Conservation (phyloP, 1,139 yeast genomes). For the Arxiozyma heterogenica region DNA sequence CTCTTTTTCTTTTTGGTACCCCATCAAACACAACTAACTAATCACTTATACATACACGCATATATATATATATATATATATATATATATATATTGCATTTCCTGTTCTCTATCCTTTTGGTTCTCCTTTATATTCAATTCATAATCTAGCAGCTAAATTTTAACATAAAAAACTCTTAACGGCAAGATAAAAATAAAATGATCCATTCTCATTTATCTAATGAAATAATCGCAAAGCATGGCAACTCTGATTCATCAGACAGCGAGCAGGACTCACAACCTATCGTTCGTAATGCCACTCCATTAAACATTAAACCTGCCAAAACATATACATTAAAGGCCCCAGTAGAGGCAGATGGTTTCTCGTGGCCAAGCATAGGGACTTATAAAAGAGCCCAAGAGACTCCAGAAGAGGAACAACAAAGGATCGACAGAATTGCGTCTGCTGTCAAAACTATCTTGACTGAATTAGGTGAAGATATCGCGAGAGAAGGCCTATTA, state of each 20-base stretch:
- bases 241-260: neutral
- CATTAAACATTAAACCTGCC: conserved; percentile 68
- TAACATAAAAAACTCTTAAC: neutral
- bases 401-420: conserved; percentile 49
- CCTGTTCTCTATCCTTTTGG: too few relatives aligned
- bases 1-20: too few relatives aligned
- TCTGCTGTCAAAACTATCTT: conserved; percentile 76
- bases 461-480: conserved; percentile 86
- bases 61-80: too few relatives aligned
- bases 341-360: conserved; percentile 81
- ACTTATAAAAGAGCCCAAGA: conserved; percentile 67
- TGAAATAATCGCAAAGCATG: neutral
- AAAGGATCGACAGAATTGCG: conserved; percentile 67
- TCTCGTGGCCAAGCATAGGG: conserved; percentile 92
- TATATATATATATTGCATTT: too few relatives aligned
- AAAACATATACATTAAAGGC: conserved; percentile 77
- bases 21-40: too few relatives aligned
- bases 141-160: too few relatives aligned
- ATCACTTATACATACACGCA: too few relatives aligned
- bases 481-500: conserved; percentile 74
- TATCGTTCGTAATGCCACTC: conserved; percentile 19
- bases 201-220: neutral
- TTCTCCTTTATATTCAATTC: too few relatives aligned
- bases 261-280: neutral
- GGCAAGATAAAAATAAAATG: neutral